Evolutionary conservation across 2,329 filamentous ascomycete species (phyloP), one percentile per base, ranked within the genome.

Genomic region (Microcyclosporella mali): DNA sequence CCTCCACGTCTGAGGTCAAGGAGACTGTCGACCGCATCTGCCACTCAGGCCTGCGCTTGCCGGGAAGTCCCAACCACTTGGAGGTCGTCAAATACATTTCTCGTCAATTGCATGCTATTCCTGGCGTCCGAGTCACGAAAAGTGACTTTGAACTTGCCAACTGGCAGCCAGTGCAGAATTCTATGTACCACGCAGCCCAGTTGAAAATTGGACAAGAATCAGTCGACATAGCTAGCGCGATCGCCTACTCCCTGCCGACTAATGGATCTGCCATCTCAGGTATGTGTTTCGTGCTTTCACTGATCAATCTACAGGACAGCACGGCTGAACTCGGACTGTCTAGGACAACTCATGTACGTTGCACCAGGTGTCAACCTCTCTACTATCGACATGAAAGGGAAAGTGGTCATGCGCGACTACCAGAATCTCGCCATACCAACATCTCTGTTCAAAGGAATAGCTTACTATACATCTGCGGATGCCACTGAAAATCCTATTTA

Each of bases 71-170:
- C 9, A 25, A 40, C 14, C 42, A 45, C 15, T 16, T 40, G 4
- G 25, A 19, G 11, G 21, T 31, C 11, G 42, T 45, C 37, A 29
- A 40, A n/a, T 45, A 34, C 33, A 45, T 40, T 30, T 12, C 11
- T 4, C n/a, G 19, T 12, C 29, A 45, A 16, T 27, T 45, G 19
- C 12, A 10, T 30, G 14, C 11, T 7, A 35, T 45, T 11, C 42
- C 28, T 6, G 36, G 37, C 12, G 7, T 40, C 7, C 3, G n/a
- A n/a, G 19, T 19, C 10, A 14, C 15, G 6, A 40, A 4, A 17
- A 40, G 19, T 15, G 16, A 33, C 33, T 45, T 45, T 25, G 36
- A 45, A 17, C 37, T 45, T 17, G 42, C 36, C 30, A 45, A 34
- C 37, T 45, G 36, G 41, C 21, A 40, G 25, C 41, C 41, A 16